Evolutionary conservation across 1,284 basidiomycete genomes (phyloP), one percentile per base, ranked within the genome.

Genomic region (Abortiporus biennis): DNA sequence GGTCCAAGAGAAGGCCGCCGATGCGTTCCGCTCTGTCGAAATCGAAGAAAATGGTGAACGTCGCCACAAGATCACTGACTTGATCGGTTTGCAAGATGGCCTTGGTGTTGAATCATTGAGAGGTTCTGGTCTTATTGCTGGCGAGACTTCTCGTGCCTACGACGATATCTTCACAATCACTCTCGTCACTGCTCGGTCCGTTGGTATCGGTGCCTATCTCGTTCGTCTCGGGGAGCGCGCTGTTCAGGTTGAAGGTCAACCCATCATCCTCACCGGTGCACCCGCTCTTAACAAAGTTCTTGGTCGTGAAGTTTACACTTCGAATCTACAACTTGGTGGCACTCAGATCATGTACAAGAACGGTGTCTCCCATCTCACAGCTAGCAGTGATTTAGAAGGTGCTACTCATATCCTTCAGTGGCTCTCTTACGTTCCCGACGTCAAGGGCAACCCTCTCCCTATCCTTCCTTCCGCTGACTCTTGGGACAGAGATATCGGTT

Each of bases 311-410:
- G 96, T 99, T 31, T 99, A 99, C 67, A 98, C 96, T 9, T 96
- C 92, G 46, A 99, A 99, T 68, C 67, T 99, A 56, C 96, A 99
- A 68, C 89, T 99, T 48, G 96, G 96, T 58, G 96, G 96, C 47
- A 98, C 96, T 27, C 91, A 94, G 58, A 99, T 98, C 72, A 97
- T 98, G 93, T 89, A 93, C 80, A 95, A 95, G 78, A 98, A 98
- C 61, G 96, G 96, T 69, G 92, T 99, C 42, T 97, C 95, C 12
- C 96, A 99, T 64, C 70, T 99, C 40, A 94, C 90, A 2, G 94
- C 95, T 20, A 80, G 79, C 55, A 95, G 93, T 61, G 96, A 99
- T 62, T 71, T 99, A 25, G 90, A 97, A 63, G 93, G 94, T 53
- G 92, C 93, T 16, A 82, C 85, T 9, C 86, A 93, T 47, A 96